Evolutionary conservation across 2,329 filamentous ascomycete species (phyloP).

Genomic region (Fusarium sublunatum): DNA sequence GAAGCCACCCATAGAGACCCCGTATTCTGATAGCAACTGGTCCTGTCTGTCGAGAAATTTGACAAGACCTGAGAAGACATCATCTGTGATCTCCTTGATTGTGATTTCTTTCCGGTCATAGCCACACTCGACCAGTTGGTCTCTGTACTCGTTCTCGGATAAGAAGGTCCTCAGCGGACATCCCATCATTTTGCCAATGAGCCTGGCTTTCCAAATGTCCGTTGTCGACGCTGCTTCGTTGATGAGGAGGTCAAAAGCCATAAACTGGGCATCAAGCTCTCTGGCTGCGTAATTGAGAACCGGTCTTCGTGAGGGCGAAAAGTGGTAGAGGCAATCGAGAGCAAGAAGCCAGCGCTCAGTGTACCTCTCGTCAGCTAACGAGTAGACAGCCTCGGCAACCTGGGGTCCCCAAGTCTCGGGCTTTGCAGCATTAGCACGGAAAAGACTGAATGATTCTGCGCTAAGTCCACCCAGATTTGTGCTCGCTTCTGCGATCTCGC

Average conservation of each 20-base stretch:
- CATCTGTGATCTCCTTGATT: conserved; percentile 62
- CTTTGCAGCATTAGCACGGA: conserved; percentile 61
- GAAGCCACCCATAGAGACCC: conserved; percentile 52
- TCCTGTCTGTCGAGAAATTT: conserved; percentile 55
- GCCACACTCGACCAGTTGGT: conserved; percentile 59
- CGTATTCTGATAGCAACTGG: conserved; percentile 49
- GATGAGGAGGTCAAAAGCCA: conserved; percentile 66
- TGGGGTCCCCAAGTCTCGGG: conserved; percentile 56
- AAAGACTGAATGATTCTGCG: conserved; percentile 52
- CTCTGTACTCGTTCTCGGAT: conserved; percentile 57
- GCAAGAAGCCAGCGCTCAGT: conserved; percentile 63
- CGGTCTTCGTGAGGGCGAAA: conserved; percentile 61
- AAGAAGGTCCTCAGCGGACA: conserved; percentile 63
- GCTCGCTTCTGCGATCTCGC: conserved; percentile 33
- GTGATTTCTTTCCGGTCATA: conserved; percentile 57
- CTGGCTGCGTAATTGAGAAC: conserved; percentile 57
- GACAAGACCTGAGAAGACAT: conserved; percentile 64
- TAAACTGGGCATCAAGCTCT: conserved; percentile 59
- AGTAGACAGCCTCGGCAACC: conserved; percentile 43
- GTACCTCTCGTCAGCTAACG: conserved; percentile 41
- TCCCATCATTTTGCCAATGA: conserved; percentile 59
- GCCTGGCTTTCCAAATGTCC: conserved; percentile 51
- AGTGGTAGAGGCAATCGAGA: conserved; percentile 68
- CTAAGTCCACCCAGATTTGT: background rate
- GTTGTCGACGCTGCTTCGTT: conserved; percentile 45